Evolutionary conservation across 164 flowering plant species (phyloP), one percentile per base, ranked within the genome.

Genomic region (Euptelea pleiosperma): DNA sequence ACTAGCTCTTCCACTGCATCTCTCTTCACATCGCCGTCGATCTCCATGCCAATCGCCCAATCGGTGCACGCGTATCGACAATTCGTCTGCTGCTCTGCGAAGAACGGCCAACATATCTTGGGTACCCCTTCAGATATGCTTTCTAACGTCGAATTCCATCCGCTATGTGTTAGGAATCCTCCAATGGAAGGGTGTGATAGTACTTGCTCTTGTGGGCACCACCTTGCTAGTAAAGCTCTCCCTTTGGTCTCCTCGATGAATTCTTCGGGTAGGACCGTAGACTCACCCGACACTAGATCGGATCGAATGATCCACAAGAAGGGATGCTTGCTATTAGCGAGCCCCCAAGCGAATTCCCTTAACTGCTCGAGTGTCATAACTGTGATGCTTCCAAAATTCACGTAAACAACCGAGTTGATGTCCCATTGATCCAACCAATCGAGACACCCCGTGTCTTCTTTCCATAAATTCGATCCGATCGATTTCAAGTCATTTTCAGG

Each of bases 321-420:
- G n/a, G n/a, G n/a, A n/a, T n/a, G n/a, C n/a, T n/a, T n/a, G n/a
- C n/a, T n/a, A n/a, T n/a, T n/a, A 1, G 76, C 81, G 0, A 79
- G 63, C 28, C 84, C 84, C 78, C 78, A 78, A 0, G 80, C 80
- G 16, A 77, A 67, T 42, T 80, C 85, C 0, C 24, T 8, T 12
- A 66, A 35, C 43, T 79, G 75, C 1, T 65, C 47, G 2, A 58
- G 43, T 0, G 73, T 60, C 71, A 75, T 52, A 1, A 68, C 61
- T 0, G 77, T 65, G n/a, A n/a, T n/a, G n/a, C n/a, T n/a, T n/a
- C n/a, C n/a, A n/a, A n/a, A n/a, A n/a, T n/a, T n/a, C n/a, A n/a
- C n/a, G n/a, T n/a, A n/a, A n/a, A n/a, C n/a, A n/a, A n/a, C n/a
- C n/a, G n/a, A n/a, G n/a, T n/a, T 41, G 72, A 67, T 61, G 79